Evolutionary conservation across 225 moss, liverwort and hornwort genomes (phyloP).

Genomic region (Anthoceros angustus): DNA sequence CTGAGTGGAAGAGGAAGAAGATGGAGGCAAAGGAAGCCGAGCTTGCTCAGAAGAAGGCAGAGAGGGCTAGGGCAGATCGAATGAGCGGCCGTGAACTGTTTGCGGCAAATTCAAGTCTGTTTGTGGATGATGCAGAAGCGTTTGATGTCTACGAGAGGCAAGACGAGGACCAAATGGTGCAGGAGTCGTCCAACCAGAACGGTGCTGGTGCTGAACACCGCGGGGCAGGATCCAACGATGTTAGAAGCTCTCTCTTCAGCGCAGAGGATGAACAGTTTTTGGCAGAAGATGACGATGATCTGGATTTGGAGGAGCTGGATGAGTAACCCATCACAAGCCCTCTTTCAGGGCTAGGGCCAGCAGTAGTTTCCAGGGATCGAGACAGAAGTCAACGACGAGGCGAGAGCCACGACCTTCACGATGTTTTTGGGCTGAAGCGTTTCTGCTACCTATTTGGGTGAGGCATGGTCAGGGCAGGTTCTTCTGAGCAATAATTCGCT

Average conservation of each 20-base stretch:
- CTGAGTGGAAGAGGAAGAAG: slow-evolving; percentile 73
- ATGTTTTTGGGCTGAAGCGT: no score
- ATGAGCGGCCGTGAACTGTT: slow-evolving; percentile 99
- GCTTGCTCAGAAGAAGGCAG: slow-evolving; percentile 42
- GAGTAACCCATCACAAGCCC: slow-evolving; percentile 12
- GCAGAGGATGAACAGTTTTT: slow-evolving; percentile 59
- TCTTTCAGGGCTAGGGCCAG: no score
- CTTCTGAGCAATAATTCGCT: no score
- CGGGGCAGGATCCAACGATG: not conserved
- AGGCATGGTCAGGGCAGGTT: no score
- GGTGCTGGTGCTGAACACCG: not conserved
- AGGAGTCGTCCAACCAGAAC: not conserved
- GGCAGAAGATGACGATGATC: slow-evolving; percentile 84
- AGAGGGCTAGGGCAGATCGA: slow-evolving; percentile 78
- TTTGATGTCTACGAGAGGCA: slow-evolving; percentile 64
- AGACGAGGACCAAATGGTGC: slow-evolving; percentile 30
- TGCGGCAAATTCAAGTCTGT: slow-evolving; percentile 77
- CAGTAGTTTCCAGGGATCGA: no score
- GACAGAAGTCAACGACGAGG: no score
- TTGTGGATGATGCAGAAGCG: slow-evolving; percentile 91
- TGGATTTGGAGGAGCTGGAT: slow-evolving; percentile 88
- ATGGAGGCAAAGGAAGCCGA: slow-evolving; percentile 62
- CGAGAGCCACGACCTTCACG: no score
- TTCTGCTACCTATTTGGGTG: no score
- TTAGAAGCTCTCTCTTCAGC: slow-evolving; percentile 4